Conservation (phyloP, 2,329 filamentous ascomycete species). For the Aspergillus chevalieri region DNA sequence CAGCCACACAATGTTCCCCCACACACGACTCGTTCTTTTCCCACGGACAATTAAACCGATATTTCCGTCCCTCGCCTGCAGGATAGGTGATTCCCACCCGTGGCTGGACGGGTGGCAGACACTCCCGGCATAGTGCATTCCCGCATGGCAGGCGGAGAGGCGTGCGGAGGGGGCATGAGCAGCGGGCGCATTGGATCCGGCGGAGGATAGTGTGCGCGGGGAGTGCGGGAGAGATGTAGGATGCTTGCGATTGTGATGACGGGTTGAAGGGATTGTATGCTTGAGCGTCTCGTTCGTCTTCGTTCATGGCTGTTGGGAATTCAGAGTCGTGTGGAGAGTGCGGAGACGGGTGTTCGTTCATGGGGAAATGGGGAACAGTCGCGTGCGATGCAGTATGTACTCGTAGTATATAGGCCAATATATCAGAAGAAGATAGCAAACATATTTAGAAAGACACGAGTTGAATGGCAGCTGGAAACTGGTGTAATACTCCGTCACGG, state of each 20-base stretch:
- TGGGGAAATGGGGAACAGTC: not conserved
- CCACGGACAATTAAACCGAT: slow-evolving; percentile 68
- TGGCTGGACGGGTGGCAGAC: slow-evolving; percentile 61
- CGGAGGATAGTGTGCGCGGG: slow-evolving; percentile 57
- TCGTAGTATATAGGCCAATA: not conserved
- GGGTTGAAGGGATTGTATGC: not conserved
- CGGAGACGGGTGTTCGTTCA: slow-evolving; percentile 2
- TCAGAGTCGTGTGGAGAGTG: slow-evolving; percentile 1
- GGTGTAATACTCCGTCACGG: not conserved
- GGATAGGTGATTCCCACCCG: slow-evolving; percentile 74
- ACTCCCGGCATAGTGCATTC: slow-evolving; percentile 66
- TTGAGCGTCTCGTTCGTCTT: not conserved
- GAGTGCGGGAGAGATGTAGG: not conserved
- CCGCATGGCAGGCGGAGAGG: slow-evolving; percentile 79
- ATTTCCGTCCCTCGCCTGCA: slow-evolving; percentile 57
- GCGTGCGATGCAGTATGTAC: not conserved
- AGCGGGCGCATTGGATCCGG: slow-evolving; percentile 70
- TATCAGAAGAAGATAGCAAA: not conserved
- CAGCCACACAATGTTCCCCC: slow-evolving; percentile 66
- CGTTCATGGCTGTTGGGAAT: not conserved
- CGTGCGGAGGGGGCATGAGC: slow-evolving; percentile 60
- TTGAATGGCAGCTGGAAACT: not conserved
- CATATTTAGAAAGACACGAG: not conserved
- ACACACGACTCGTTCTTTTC: slow-evolving; percentile 41
- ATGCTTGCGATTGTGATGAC: not conserved